Percentiles rank a stretch among this genome's conserved stretches.
Evolutionary conservation across 805 yeast genomes (phyloP).

Genomic region (Diddensiella transvaalensis): DNA sequence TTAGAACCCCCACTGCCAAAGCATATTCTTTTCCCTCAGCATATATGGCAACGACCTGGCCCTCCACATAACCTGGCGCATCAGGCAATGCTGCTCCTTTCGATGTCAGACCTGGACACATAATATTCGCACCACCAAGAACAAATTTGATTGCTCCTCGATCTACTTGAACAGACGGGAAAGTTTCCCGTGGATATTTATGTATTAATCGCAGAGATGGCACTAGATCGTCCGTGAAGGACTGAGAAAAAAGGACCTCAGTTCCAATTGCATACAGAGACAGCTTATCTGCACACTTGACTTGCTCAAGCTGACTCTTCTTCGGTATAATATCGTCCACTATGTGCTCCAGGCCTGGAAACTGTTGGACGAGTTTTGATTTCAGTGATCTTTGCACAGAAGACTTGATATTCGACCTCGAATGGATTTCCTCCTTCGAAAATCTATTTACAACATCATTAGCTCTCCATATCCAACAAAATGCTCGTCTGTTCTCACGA

Average conservation of each 20-base stretch:
- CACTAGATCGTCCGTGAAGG: conserved; percentile 70
- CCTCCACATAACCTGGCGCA: conserved; percentile 59
- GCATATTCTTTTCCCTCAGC: conserved; percentile 94
- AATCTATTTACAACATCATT: conserved; percentile 53
- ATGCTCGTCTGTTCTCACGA: background rate
- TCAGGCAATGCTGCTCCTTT: conserved; percentile 82
- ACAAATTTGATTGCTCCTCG: conserved; percentile 96
- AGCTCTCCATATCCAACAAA: background rate
- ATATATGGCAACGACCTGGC: conserved; percentile 70
- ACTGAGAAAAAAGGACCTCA: conserved; percentile 74
- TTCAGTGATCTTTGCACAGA: conserved; percentile 91
- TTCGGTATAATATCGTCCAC: conserved; percentile 85
- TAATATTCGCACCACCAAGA: conserved; percentile 91
- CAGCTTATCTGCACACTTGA: conserved; percentile 88
- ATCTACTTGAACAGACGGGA: conserved; percentile 86
- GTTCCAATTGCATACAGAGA: conserved; percentile 70
- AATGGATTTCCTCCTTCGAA: conserved; percentile 80
- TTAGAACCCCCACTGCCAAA: conserved; percentile 81
- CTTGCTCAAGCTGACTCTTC: conserved; percentile 72
- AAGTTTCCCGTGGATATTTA: conserved; percentile 57
- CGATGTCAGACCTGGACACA: conserved; percentile 92
- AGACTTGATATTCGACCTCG: conserved; percentile 87
- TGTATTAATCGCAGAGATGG: conserved; percentile 57
- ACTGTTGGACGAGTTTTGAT: conserved; percentile 66
- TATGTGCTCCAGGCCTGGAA: conserved; percentile 67